phyloP scores from a whole-genome alignment of 306 rosid genomes.

The Cicer arietinum region DNA sequence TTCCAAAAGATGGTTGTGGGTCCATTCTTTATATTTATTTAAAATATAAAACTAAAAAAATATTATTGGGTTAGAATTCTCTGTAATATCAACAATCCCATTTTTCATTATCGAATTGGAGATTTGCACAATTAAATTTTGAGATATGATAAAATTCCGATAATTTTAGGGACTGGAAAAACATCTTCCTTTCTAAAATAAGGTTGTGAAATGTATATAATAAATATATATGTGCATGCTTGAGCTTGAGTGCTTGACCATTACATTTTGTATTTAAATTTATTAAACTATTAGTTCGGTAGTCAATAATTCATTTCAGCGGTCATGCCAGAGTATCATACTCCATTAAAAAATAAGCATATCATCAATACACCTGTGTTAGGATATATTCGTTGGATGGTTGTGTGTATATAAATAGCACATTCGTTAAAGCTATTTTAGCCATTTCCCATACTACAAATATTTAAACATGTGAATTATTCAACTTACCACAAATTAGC shows the following conservation, averaged over 20 bases:
- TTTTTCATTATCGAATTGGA: too few relatives aligned
- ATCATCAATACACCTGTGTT: neutral
- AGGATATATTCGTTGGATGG: neutral
- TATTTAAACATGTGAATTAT: neutral
- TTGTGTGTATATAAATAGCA: too few relatives aligned
- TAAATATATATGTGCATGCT: neutral
- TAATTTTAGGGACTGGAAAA: too few relatives aligned
- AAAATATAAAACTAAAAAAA: too few relatives aligned
- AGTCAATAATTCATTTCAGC: neutral
- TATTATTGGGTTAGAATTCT: too few relatives aligned
- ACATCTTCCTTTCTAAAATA: too few relatives aligned
- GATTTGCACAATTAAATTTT: too few relatives aligned
- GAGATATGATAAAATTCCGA: too few relatives aligned
- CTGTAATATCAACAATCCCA: too few relatives aligned
- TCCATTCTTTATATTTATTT: too few relatives aligned
- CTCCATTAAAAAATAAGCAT: neutral
- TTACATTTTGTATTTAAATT: conserved; percentile 1
- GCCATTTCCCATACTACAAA: neutral
- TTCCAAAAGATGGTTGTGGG: neutral
- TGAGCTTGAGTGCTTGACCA: conserved; percentile 14
- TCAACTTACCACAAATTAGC: neutral
- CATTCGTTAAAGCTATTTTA: neutral
- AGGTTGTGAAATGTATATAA: neutral
- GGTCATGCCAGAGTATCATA: neutral
- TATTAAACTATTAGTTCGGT: neutral